Conservation (phyloP, 305 asterid genomes). For the Andrographis paniculata region DNA sequence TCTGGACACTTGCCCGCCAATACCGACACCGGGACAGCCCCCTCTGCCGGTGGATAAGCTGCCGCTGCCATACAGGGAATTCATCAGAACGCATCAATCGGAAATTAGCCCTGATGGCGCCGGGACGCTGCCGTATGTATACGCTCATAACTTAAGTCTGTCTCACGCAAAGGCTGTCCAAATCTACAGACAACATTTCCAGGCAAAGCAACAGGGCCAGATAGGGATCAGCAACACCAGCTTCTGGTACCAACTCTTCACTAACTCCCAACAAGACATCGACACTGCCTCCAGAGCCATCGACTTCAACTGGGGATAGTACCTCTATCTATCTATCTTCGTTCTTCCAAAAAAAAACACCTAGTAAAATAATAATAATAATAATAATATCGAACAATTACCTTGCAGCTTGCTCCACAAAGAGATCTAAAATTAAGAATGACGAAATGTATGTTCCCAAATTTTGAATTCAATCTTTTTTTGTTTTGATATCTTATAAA, state of each 20-base stretch:
- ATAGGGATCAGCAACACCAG: conserved; percentile 20
- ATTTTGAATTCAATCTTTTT: too few relatives aligned
- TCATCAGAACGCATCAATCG: too few relatives aligned
- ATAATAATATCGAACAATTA: not conserved
- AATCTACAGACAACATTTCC: conserved; percentile 8
- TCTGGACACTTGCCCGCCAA: conserved; percentile 14
- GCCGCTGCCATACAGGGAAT: too few relatives aligned
- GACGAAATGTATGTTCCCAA: too few relatives aligned
- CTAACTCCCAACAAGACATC: not conserved
- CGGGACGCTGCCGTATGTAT: conserved; percentile 21
- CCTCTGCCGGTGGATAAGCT: too few relatives aligned
- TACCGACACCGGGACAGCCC: too few relatives aligned
- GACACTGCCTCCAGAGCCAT: conserved; percentile 20
- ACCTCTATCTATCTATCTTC: not conserved
- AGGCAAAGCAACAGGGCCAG: conserved; percentile 24
- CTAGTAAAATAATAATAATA: not conserved
- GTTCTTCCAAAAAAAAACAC: too few relatives aligned
- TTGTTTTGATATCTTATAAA: too few relatives aligned
- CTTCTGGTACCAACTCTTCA: conserved; percentile 13
- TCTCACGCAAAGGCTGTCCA: conserved; percentile 23
- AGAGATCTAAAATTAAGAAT: too few relatives aligned
- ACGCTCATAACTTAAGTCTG: conserved; percentile 21
- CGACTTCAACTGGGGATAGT: conserved; percentile 23
- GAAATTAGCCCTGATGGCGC: conserved; percentile 4
- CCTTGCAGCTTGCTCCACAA: too few relatives aligned